phyloP scores from a whole-genome alignment of 2,329 filamentous ascomycete species.

The Davidsoniella neocaledoniae region DNA sequence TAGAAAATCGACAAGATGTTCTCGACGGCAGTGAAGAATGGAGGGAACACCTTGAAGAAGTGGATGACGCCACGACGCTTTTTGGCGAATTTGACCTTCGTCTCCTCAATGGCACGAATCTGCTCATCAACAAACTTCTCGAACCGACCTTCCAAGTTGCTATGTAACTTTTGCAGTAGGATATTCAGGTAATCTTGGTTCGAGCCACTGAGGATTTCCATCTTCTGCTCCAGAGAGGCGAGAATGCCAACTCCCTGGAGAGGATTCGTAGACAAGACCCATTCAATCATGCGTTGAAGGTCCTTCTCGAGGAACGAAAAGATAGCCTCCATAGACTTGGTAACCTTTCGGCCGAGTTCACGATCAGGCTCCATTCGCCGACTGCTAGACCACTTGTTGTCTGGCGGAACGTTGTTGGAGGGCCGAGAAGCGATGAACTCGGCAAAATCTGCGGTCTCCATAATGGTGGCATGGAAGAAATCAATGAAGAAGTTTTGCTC shows the following conservation, averaged over 20 bases:
- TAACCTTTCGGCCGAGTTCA: constrained; percentile 65
- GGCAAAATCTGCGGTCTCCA: constrained; percentile 65
- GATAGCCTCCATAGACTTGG: constrained; percentile 76
- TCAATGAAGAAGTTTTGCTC: constrained; percentile 97
- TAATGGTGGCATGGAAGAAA: constrained; percentile 85
- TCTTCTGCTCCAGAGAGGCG: constrained; percentile 61
- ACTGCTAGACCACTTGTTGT: constrained; percentile 14
- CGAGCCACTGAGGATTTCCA: constrained; percentile 65
- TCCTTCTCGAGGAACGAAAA: constrained; percentile 71
- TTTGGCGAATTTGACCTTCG: constrained; percentile 87
- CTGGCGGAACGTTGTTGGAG: constrained; percentile 11
- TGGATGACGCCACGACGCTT: constrained; percentile 93
- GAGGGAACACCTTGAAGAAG: constrained; percentile 85
- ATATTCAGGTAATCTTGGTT: constrained; percentile 84
- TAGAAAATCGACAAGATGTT: constrained; percentile 55
- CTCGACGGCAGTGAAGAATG: constrained; percentile 69
- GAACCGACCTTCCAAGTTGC: constrained; percentile 58
- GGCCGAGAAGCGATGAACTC: constrained; percentile 48
- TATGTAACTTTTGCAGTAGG: constrained; percentile 63
- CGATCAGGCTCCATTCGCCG: constrained; percentile 70
- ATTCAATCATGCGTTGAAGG: constrained; percentile 64
- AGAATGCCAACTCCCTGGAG: constrained; percentile 80
- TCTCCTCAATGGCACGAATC: constrained; percentile 89
- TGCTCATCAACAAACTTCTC: constrained; percentile 87
- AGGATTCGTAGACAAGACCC: constrained; percentile 65